phyloP scores from a whole-genome alignment of 805 yeast species.

The Dipodascopsis tothii region DNA sequence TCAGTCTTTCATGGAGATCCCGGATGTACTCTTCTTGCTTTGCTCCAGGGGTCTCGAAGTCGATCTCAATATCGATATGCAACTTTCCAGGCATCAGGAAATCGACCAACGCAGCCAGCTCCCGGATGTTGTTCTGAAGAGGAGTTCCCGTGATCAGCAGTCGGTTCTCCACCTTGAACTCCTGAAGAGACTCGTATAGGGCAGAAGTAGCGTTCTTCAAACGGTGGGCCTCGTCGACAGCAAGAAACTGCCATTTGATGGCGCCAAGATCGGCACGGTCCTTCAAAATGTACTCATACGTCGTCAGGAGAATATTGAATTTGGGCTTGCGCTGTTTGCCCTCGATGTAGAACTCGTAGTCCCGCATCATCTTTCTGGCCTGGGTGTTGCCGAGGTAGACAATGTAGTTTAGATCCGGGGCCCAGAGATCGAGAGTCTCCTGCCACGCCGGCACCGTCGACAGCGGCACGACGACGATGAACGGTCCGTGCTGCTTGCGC shows the following conservation, averaged over 20 bases:
- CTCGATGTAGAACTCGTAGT: slow-evolving; percentile 67
- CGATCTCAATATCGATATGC: slow-evolving; percentile 86
- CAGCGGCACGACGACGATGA: slow-evolving; percentile 88
- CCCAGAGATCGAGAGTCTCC: slow-evolving; percentile 95
- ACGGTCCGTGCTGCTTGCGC: slow-evolving; percentile 96
- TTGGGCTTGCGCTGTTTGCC: slow-evolving; percentile 62
- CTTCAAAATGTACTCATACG: slow-evolving; percentile 91
- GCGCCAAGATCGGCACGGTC: slow-evolving; percentile 74
- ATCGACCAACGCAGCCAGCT: slow-evolving; percentile 87
- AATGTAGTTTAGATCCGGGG: slow-evolving; percentile 90
- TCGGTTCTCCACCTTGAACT: slow-evolving; percentile 76
- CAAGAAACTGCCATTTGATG: slow-evolving; percentile 90
- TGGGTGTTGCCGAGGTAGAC: slow-evolving; percentile 88
- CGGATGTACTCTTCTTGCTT: slow-evolving; percentile 85
- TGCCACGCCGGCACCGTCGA: slow-evolving; percentile 99
- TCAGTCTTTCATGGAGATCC: slow-evolving; percentile 72
- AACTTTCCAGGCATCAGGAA: slow-evolving; percentile 94
- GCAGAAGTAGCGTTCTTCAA: slow-evolving; percentile 91
- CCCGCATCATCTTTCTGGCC: slow-evolving; percentile 74
- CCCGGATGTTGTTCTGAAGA: slow-evolving; percentile 88
- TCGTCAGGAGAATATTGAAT: slow-evolving; percentile 85
- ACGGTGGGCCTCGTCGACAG: slow-evolving; percentile 98
- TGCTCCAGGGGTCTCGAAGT: slow-evolving; percentile 79
- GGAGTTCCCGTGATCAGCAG: slow-evolving; percentile 96
- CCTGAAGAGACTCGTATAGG: slow-evolving; percentile 75